These are phyloP conservation scores for Primulina eburnea DNA, from an alignment of 257 asterid species.

Conservation along the genomic window DNA sequence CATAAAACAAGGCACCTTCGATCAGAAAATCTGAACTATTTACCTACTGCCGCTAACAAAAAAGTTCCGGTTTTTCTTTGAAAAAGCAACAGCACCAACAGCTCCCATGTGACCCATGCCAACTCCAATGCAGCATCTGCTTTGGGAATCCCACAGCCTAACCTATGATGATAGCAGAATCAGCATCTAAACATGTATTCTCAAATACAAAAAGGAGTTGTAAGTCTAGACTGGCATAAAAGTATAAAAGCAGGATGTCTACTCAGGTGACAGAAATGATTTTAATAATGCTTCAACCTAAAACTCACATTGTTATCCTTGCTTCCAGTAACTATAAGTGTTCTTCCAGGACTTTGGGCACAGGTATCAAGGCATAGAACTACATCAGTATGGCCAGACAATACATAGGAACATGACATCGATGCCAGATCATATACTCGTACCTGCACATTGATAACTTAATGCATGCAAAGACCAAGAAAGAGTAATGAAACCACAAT, in stretches of 20 bases:
- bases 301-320: slow-evolving; percentile 80
- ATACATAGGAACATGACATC: slow-evolving; percentile 91
- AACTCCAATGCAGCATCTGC: slow-evolving; percentile 66
- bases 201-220: neutral
- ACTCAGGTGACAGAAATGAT: slow-evolving; percentile 13
- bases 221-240: neutral
- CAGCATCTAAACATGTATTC: slow-evolving; percentile 19
- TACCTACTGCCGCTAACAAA: slow-evolving; percentile 98
- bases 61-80: slow-evolving; percentile 65
- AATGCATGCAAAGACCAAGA: slow-evolving; percentile 18
- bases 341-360: slow-evolving; percentile 57
- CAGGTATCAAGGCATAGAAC: slow-evolving; percentile 88
- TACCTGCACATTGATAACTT: slow-evolving; percentile 44
- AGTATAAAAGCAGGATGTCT: slow-evolving; percentile 7
- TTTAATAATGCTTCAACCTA: slow-evolving; percentile 7
- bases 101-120: slow-evolving; percentile 89
- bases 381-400: slow-evolving; percentile 84
- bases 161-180: slow-evolving; percentile 51
- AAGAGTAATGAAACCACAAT: neutral
- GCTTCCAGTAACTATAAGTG: slow-evolving; percentile 85
- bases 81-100: slow-evolving; percentile 86
- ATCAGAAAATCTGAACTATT: slow-evolving; percentile 8
- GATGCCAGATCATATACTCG: slow-evolving; percentile 93
- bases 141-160: slow-evolving; percentile 85
- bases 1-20: neutral